phyloP scores from a whole-genome alignment of 2,329 filamentous ascomycete genomes.

The Ceratocystis variospora region DNA sequence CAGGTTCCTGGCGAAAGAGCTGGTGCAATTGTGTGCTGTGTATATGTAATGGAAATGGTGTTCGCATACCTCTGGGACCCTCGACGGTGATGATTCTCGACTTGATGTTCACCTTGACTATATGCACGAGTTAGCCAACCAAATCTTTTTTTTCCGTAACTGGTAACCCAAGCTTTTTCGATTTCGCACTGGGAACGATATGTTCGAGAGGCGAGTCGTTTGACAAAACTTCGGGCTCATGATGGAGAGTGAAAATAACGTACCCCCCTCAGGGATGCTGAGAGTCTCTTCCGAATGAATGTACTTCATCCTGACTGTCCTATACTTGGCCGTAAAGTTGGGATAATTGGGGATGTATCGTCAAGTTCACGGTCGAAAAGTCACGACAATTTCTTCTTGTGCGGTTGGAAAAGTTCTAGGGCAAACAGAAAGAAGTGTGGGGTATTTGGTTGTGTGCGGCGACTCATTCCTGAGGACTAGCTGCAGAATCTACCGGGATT shows the following conservation, averaged over 20 bases:
- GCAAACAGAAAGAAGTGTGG: constrained; percentile 22
- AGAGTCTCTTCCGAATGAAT: constrained; percentile 96
- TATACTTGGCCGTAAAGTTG: constrained; percentile 29
- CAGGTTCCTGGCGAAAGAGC: background rate
- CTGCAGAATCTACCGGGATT: constrained; percentile 16
- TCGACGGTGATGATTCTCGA: constrained; percentile 92
- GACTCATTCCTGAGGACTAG: constrained; percentile 13
- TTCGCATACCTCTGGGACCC: constrained; percentile 69
- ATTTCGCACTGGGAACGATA: constrained; percentile 15
- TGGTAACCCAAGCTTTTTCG: constrained; percentile 14
- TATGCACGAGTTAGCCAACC: constrained; percentile 21
- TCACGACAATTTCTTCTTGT: constrained; percentile 29
- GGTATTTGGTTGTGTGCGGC: constrained; percentile 19
- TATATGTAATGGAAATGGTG: background rate
- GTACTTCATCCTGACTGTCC: constrained; percentile 89
- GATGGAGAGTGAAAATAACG: constrained; percentile 32
- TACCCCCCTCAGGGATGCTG: constrained; percentile 92
- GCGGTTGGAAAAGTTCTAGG: constrained; percentile 34
- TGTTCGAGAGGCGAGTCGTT: background rate
- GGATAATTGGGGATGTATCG: constrained; percentile 18
- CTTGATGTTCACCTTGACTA: constrained; percentile 97
- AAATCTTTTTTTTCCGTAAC: background rate
- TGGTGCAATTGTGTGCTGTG: background rate
- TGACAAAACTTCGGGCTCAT: background rate
- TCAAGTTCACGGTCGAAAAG: constrained; percentile 24